A percentile compares a stretch with the other conserved stretches of the same genome.
These are phyloP conservation scores for Xylona heveae DNA, from an alignment of 495 filamentous ascomycete genomes.

Conservation along the genomic window DNA sequence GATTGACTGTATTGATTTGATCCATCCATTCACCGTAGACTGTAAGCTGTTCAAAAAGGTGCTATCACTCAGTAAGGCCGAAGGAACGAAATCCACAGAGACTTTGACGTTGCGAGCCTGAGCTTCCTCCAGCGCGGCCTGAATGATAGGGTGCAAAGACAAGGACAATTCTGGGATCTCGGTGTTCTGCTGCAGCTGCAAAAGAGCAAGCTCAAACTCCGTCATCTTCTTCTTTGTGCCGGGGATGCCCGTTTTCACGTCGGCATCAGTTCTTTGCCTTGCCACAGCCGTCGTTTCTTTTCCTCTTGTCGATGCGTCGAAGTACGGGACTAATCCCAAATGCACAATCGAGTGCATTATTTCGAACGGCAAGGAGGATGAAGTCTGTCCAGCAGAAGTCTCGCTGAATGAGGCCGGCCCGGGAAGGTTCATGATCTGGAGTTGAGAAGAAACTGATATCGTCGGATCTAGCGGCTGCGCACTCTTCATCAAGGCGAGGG, in stretches of 20 bases:
- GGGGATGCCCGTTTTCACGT: conserved; percentile 85
- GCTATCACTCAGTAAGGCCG: conserved; percentile 54
- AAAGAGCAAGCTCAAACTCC: conserved; percentile 71
- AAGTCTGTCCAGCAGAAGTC: conserved; percentile 40
- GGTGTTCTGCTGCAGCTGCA: conserved; percentile 89
- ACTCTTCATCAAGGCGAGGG: conserved; percentile 75
- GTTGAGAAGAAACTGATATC: conserved; percentile 58
- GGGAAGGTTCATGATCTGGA: conserved; percentile 81
- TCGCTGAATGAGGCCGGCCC: conserved; percentile 45
- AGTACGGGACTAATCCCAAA: conserved; percentile 74
- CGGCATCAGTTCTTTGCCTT: conserved; percentile 54
- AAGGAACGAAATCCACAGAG: conserved; percentile 53
- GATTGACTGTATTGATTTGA: conserved; percentile 93
- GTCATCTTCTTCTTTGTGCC: conserved; percentile 89
- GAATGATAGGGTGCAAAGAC: conserved; percentile 68
- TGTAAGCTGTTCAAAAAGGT: conserved; percentile 86
- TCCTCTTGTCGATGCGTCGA: conserved; percentile 79
- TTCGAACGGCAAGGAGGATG: conserved; percentile 67
- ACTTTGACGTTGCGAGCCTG: conserved; percentile 37
- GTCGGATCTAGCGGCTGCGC: conserved; percentile 65
- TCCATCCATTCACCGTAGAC: conserved; percentile 86
- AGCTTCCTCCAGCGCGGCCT: conserved; percentile 61
- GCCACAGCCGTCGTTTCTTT: conserved; percentile 45
- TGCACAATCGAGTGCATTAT: conserved; percentile 75
- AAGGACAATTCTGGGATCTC: conserved; percentile 85